Conservation (phyloP, 192 early-diverging fungal genomes). For the Coemansia sp. region DNA sequence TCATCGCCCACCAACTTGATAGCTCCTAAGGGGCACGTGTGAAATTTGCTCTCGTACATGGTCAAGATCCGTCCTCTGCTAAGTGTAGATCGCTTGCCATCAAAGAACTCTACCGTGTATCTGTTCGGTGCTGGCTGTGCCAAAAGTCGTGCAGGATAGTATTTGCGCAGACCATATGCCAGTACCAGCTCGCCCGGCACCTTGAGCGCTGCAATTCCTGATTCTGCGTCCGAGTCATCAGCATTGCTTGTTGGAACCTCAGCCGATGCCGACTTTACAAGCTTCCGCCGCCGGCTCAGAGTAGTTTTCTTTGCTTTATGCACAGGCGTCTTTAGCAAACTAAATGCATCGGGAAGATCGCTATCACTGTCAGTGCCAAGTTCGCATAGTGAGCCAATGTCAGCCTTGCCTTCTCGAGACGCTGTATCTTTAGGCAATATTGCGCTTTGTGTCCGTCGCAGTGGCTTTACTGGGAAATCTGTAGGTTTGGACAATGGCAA, state of each 20-base stretch:
- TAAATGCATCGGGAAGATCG: conserved; percentile 46
- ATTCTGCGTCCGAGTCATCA: conserved; percentile 17
- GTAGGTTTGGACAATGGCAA: background rate
- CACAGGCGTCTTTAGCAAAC: conserved; percentile 24
- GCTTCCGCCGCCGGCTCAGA: background rate
- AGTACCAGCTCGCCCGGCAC: conserved; percentile 49
- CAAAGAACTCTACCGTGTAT: conserved; percentile 42
- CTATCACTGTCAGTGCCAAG: conserved; percentile 34
- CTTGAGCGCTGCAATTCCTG: conserved; percentile 13
- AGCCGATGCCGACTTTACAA: conserved; percentile 37
- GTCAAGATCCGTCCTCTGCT: conserved; percentile 30
- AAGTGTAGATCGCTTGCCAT: conserved; percentile 18
- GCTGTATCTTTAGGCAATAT: conserved; percentile 1
- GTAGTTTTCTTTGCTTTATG: background rate
- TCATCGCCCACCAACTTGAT: conserved; percentile 41
- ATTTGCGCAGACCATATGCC: conserved; percentile 34
- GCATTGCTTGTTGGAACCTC: conserved; percentile 7
- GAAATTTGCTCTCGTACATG: conserved; percentile 43
- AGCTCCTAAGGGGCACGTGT: conserved; percentile 38
- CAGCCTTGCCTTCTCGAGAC: background rate
- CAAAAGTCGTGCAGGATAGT: conserved; percentile 43
- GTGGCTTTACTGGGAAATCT: background rate
- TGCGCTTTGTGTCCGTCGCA: conserved; percentile 34
- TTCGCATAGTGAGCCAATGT: background rate
- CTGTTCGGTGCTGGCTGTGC: conserved; percentile 13